Evolutionary conservation across 1,284 basidiomycete genomes (phyloP), one percentile per base, ranked within the genome.

Genomic region (Ustilago vetiveriae): DNA sequence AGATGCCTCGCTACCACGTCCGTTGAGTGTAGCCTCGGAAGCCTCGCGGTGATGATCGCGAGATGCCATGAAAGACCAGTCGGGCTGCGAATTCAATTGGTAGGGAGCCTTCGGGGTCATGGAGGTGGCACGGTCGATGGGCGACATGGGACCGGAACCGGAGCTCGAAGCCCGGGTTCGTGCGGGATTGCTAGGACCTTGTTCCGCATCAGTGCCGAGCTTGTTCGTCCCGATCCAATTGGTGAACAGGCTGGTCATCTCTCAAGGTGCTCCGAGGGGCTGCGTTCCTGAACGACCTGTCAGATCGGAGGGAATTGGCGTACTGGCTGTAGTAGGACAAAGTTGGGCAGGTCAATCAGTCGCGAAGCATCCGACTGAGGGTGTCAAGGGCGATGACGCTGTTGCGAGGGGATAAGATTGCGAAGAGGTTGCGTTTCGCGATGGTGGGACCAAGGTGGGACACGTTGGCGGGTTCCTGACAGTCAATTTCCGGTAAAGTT

Each of bases 101-200:
- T 36, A 39, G 23, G 42, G 66, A 16, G 60, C 60, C 38, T 70
- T 70, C 23, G 67, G 67, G 8, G 67, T 70, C 56, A 65, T 60
- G 41, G 67, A 65, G 11, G 59, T 45, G 26, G 66, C 66, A 26
- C 67, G 60, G 26, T 65, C 60, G 60, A 64, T 65, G 44, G 60
- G 67, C 4, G 60, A 53, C 60, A 70, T 65, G 10, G 51, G 48
- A 17, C 29, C 47, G 16, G 52, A 57, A 21, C 38, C 57, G 17
- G 55, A 50, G 24, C 63, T 66, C 19, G 36, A 17, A 4, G 56
- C 56, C 23, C 55, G 55, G 5, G 36, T 7, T 19, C 52, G 46
- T 9, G 47, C 32, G 21, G 63, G 50, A 32, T 65, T 55, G 50
- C 40, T 57, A 26, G 45, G 38, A 19, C 41, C 45, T 52, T 65